Conservation (phyloP, 768 basidiomycete genomes). For the Amanita fuliginea region DNA sequence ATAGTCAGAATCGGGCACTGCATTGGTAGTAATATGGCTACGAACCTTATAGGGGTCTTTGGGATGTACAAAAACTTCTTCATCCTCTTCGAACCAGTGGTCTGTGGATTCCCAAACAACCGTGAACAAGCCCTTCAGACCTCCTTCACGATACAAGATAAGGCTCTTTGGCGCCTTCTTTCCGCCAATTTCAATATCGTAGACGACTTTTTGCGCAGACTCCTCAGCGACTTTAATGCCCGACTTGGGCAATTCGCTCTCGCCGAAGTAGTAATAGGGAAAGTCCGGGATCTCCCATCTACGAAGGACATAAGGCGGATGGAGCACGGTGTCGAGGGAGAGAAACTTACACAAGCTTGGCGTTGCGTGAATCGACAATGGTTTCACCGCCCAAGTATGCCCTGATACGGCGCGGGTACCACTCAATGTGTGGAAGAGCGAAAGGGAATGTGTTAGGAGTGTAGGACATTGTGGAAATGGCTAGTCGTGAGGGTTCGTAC, state of each 20-base stretch:
- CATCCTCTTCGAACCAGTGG: constrained; percentile 64
- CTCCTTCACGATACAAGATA: constrained; percentile 19
- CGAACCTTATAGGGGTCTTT: constrained; percentile 58
- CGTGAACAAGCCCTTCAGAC: constrained; percentile 35
- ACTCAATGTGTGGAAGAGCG: constrained; percentile 35
- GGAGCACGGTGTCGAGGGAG: neutral
- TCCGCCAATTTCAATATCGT: constrained; percentile 35
- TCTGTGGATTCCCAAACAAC: constrained; percentile 40
- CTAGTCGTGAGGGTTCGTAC: too few relatives aligned
- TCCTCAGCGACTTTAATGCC: constrained; percentile 22
- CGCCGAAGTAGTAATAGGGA: constrained; percentile 44
- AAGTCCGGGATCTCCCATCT: constrained; percentile 46
- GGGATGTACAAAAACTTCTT: constrained; percentile 47
- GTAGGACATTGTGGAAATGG: too few relatives aligned
- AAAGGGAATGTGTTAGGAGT: constrained; percentile 16
- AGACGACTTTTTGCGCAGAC: constrained; percentile 22
- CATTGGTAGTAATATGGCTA: neutral
- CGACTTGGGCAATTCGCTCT: constrained; percentile 30
- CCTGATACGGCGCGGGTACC: constrained; percentile 38
- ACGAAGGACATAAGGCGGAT: neutral
- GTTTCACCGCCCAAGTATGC: constrained; percentile 40
- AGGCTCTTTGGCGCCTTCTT: constrained; percentile 25
- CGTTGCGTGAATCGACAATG: constrained; percentile 42
- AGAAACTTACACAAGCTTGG: constrained; percentile 45
- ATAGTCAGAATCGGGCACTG: neutral